Conservation (phyloP, 805 yeast genomes). For the Sporopachydermia lactativora region DNA sequence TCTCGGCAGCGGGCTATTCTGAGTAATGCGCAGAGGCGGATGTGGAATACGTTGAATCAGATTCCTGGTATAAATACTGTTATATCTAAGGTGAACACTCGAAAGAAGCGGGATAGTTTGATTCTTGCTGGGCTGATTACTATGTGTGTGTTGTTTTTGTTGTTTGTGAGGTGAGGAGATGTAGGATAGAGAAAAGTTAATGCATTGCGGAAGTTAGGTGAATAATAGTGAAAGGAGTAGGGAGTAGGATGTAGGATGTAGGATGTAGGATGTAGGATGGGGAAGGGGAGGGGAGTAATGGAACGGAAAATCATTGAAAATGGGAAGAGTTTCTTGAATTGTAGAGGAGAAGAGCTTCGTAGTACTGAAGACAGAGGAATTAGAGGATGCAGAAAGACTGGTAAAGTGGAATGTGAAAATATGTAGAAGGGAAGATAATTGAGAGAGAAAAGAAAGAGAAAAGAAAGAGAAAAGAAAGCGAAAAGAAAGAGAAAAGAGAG, state of each 20-base stretch:
- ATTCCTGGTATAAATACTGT: conserved; percentile 77
- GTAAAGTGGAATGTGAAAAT: conserved; percentile 81
- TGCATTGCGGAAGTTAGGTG: too few relatives aligned
- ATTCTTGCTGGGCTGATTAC: conserved; percentile 68
- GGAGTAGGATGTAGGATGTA: too few relatives aligned
- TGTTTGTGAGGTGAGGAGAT: conserved; percentile 29
- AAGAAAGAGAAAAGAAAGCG: conserved; percentile 15
- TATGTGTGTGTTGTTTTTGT: conserved; percentile 54
- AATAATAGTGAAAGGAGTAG: too few relatives aligned
- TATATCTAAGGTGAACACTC: conserved; percentile 67
- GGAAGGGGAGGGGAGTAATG: neutral
- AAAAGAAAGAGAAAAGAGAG: conserved; percentile 3
- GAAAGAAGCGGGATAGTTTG: conserved; percentile 78
- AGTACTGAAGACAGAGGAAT: conserved; percentile 15
- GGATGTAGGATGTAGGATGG: neutral
- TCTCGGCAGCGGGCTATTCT: conserved; percentile 54
- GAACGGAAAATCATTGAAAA: neutral
- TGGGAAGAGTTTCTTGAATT: conserved; percentile 4
- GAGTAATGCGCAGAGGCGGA: conserved; percentile 45
- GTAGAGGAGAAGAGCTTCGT: conserved; percentile 8
- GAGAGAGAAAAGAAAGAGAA: conserved; percentile 34
- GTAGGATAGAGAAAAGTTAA: conserved; percentile 8
- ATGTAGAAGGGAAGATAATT: conserved; percentile 71
- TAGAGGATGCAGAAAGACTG: conserved; percentile 69
- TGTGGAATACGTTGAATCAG: conserved; percentile 44